phyloP scores from a whole-genome alignment of 805 yeast species.

The Starmerella vaccinii region DNA sequence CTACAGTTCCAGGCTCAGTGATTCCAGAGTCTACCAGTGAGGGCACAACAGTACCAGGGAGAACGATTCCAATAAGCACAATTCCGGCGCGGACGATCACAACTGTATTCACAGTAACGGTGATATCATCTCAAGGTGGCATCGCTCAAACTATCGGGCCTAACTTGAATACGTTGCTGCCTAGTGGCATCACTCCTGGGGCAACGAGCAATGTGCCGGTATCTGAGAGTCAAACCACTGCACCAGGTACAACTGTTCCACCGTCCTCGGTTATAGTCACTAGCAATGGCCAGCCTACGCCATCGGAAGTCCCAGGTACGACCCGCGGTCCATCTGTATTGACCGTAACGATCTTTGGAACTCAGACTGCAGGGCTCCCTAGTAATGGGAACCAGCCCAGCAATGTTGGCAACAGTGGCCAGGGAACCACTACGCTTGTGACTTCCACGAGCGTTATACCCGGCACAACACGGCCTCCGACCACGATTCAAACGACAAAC shows the following conservation, averaged over 20 bases:
- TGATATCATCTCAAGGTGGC: slow-evolving; percentile 1
- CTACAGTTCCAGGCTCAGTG: neutral
- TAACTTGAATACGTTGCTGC: neutral
- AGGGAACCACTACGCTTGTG: neutral
- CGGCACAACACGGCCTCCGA: slow-evolving; percentile 16
- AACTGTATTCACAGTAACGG: slow-evolving; percentile 8
- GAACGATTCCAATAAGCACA: slow-evolving; percentile 5
- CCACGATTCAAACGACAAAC: slow-evolving; percentile 11
- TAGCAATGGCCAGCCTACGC: neutral
- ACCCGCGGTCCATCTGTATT: neutral
- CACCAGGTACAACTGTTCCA: neutral
- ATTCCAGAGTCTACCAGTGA: slow-evolving; percentile 6
- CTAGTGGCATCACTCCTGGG: neutral
- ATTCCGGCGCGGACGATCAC: slow-evolving; percentile 3
- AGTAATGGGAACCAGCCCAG: neutral
- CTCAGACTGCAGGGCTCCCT: neutral
- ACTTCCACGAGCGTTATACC: slow-evolving; percentile 9
- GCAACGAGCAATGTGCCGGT: neutral
- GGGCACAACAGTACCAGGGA: slow-evolving; percentile 9
- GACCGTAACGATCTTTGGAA: neutral
- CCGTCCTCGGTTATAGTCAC: neutral
- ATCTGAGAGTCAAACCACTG: neutral
- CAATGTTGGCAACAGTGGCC: no score
- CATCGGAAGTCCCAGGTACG: neutral
- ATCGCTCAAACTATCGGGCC: neutral